Evolutionary conservation across 148 eudicot genomes (phyloP), one percentile per base, ranked within the genome.

Genomic region (Rhododendron simsii): DNA sequence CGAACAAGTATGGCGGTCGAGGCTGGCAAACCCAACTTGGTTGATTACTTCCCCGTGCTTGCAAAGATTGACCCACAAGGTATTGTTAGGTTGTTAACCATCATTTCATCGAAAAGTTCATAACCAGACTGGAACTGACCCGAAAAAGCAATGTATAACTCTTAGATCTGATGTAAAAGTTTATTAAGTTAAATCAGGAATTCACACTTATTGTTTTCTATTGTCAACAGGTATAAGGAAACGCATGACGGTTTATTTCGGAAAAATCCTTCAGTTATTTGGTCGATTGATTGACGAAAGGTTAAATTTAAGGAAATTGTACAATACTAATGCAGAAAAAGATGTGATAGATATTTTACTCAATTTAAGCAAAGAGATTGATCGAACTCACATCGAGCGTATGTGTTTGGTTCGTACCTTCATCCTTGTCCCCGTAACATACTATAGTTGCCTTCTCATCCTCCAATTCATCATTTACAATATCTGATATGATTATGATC

Each of bases 261-360:
- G 74, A 23, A 85, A 82, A 83, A 15, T 82, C 4, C 69, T 88
- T 14, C 11, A 77, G 5, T 5, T 88, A 8, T 82, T 88, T 63
- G 37, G 87, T n/a, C 18, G 28, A 7, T 5, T 85, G 77, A 82
- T 88, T 12, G 81, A 81, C n/a, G 45, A 76, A 50, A 45, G 87
- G 55, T 47, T 85, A 10, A 61, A 82, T 59, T 11, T 44, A 28
- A 88, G 85, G 37, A 73, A 59, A 47, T 37, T 67, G 26, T 8
- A 57, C 5, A 77, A 61, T n/a, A 11, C 8, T 13, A 35, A 5
- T 2, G 74, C 8, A n/a, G 75, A 71, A 41, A 61, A 78, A 18
- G 89, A 88, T 67, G 86, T 88, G 45, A 11, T 88, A 20, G 89
- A 88, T 78, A 76, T 61, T 11, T 20, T 88, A 50, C 85, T 88